Base-by-base conservation (phyloP, 331 rosid genomes). In the Dryas integrifolia region DNA sequence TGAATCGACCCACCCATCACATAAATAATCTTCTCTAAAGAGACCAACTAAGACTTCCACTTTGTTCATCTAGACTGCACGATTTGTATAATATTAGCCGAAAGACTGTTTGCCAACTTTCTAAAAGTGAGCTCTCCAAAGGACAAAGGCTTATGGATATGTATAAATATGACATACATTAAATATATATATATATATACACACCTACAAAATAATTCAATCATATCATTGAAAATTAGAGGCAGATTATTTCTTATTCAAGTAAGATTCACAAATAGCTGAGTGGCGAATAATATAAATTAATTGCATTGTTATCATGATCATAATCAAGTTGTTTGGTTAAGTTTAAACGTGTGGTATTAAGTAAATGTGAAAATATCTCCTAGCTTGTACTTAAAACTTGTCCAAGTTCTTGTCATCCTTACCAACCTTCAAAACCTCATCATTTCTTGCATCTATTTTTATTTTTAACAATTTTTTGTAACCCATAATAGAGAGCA, bases 31-130 rank as follows among this genome's bases (percentile, higher is more conserved):
- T 65, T 67, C 51, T 44, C 48, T 59, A 71, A 70, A 52, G 78
- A 65, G 70, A 69, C 88, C 92, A 81, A 83, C 85, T 70, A 80
- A 83, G 90, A 83, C 41, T 84, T 81, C 90, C 90, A 84, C 86
- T 81, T 61, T 63, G 10, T 51, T 78, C 81, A 53, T 49, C 52
- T 58, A 53, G 10, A 49, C 72, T 65, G 73, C 70, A 60, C 65
- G 11, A 69, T 18, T 73, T 72, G 61, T 69, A 40, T 50, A 58
- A 44, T 44, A 47, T 12, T 51, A 52, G 65, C 82, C 55, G 72
- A 72, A 72, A 72, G 41, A 72, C 26, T 50, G 14, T 59, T 39
- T 2, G 45, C 60, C 53, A 13, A 69, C 86, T 77, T 81, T 75
- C 40, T 5, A 65, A 80, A 85, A 72, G 61, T 62, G 38, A 24